Evolutionary conservation across 2,329 filamentous ascomycete species (phyloP).

Genomic region (Fusarium chuoi): DNA sequence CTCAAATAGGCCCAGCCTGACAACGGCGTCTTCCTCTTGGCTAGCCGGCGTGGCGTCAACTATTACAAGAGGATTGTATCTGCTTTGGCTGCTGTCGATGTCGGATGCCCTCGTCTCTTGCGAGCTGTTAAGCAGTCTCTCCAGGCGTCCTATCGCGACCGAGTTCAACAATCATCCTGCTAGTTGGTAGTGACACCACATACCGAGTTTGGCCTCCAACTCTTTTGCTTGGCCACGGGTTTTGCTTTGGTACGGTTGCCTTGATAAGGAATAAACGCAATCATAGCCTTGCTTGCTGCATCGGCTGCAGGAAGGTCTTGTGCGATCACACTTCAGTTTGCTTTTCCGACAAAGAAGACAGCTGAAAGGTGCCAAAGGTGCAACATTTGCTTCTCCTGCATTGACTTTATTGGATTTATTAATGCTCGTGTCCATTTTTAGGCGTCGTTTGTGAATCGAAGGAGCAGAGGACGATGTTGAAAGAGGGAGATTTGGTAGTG

Average conservation of each 20-base stretch:
- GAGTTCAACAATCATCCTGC: background rate
- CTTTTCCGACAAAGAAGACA: constrained; percentile 17
- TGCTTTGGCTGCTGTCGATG: background rate
- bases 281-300: constrained; percentile 15
- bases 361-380: background rate
- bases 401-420: accelerated
- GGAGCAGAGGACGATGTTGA: background rate
- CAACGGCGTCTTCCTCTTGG: background rate
- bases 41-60: background rate
- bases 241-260: constrained; percentile 7
- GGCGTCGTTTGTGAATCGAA: background rate
- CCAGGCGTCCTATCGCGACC: background rate
- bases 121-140: background rate
- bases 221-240: background rate
- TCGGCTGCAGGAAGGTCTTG: constrained; percentile 4
- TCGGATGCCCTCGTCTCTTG: background rate
- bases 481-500: background rate
- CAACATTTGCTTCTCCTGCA: background rate
- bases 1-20: background rate
- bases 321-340: constrained; percentile 17
- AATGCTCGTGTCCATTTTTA: background rate
- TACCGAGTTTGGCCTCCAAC: constrained; percentile 3
- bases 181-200: background rate
- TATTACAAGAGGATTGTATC: accelerated
- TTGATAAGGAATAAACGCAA: constrained; percentile 8